Evolutionary conservation across 2,329 filamentous ascomycete species (phyloP), one percentile per base, ranked within the genome.

Genomic region (Monosporascus sp.): DNA sequence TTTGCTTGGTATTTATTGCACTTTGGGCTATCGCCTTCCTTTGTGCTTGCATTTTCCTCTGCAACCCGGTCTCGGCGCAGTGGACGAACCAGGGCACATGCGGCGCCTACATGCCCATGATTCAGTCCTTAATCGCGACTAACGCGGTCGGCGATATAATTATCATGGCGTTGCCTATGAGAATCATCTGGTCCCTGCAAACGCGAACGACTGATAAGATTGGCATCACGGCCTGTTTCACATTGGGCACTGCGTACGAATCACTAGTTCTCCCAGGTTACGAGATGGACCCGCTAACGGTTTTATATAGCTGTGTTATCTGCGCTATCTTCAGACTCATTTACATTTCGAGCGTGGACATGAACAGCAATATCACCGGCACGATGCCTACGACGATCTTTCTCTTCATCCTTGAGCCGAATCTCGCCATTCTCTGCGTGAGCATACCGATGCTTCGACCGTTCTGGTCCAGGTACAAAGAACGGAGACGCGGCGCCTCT

Each of bases 401-500:
- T 52, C 69, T 72, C 51, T 72, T 71, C 55, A 67, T 65, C 41
- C 61, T 73, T 24, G 72, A 74, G 50, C 70, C 71, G 0, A 72
- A 70, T 49, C 64, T 74, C 5, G 71, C 68, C 38, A 71, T 74
- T 52, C 59, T 74, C 8, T 74, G 71, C 54, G 68, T 73, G 49
- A 72, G 70, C 54, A 65, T 74, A 47, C 72, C 72, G 2, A 74
- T 74, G 71, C 61, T 74, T 5, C 64, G 70, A 38, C 65, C 71
- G 2, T 65, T 72, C 49, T 71, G 66, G 52, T 57, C 59, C 14
- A 61, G 63, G 48, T 70, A 67, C 53, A 65, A 61, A 54, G 63
- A 68, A 51, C 58, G 65, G 43, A 64, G 27, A 7, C 50, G 67
- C 52, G 67, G 67, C 4, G 64, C 64, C 0, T 69, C 67, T 6